Percentiles rank a stretch among this genome's conserved stretches.
phyloP scores from a whole-genome alignment of 2,329 filamentous ascomycete genomes.

The Tolypocladium capitatum region DNA sequence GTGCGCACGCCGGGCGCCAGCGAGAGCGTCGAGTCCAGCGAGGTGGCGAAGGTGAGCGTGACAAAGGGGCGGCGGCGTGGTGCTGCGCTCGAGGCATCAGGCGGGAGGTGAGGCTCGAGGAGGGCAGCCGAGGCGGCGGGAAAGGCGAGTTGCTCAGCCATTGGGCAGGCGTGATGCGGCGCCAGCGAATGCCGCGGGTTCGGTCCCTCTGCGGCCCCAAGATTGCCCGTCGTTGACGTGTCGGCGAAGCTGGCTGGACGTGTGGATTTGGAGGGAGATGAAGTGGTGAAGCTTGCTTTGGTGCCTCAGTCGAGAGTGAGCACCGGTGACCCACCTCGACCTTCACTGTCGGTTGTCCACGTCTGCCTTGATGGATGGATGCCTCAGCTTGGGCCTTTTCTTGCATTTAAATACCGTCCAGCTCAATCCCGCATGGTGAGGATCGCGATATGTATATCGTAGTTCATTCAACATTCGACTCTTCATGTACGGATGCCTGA shows the following conservation, averaged over 20 bases:
- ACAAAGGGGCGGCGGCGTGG: constrained; percentile 33
- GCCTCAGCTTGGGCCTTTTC: too few relatives aligned
- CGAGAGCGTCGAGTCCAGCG: constrained; percentile 70
- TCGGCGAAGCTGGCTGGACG: not conserved
- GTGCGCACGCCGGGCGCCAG: constrained; percentile 71
- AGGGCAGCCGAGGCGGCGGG: constrained; percentile 15
- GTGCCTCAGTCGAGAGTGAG: too few relatives aligned
- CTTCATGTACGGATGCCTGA: too few relatives aligned
- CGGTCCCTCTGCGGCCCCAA: not conserved
- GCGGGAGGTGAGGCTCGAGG: constrained; percentile 21
- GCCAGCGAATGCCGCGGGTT: constrained; percentile 5
- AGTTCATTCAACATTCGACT: too few relatives aligned
- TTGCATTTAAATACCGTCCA: too few relatives aligned
- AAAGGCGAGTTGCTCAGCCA: constrained; percentile 22
- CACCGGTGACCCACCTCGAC: too few relatives aligned
- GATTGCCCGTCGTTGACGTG: not conserved
- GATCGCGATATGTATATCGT: not conserved
- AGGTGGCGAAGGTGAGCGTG: constrained; percentile 83
- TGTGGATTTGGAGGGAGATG: too few relatives aligned
- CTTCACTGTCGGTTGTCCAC: too few relatives aligned
- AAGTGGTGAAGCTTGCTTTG: too few relatives aligned
- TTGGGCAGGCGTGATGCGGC: constrained; percentile 11
- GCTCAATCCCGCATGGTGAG: too few relatives aligned
- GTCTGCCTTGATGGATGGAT: too few relatives aligned
- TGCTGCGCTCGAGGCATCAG: not conserved